Percentiles rank a stretch among this genome's conserved stretches.
phyloP scores from a whole-genome alignment of 2,329 filamentous ascomycete species.

The Furcasterigmium sp. region DNA sequence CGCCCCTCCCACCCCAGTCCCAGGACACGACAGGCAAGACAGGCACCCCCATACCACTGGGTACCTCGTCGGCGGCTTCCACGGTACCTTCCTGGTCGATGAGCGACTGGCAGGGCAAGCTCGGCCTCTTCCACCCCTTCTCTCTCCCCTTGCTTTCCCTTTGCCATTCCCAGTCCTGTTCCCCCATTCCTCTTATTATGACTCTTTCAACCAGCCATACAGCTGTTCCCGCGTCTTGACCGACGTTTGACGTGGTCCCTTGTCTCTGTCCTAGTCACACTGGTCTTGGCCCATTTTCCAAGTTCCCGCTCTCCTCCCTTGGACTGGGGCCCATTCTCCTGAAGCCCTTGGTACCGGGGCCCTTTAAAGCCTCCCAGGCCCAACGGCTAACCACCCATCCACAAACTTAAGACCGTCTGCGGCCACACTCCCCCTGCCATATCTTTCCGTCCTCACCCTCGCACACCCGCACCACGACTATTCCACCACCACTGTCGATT shows the following conservation, averaged over 20 bases:
- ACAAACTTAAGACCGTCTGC: constrained; percentile 3
- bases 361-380: constrained; percentile 1
- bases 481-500: neutral
- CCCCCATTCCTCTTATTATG: neutral
- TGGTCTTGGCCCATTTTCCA: constrained; percentile 1
- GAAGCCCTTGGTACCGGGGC: too few species aligned
- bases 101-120: too few species aligned
- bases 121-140: neutral
- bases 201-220: constrained; percentile 1
- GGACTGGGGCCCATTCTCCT: too few species aligned
- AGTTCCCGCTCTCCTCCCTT: neutral
- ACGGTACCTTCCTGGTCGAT: too few species aligned
- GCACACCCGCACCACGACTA: neutral
- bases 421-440: constrained; percentile 1
- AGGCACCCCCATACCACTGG: too few species aligned
- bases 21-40: too few species aligned
- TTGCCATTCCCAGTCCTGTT: constrained; percentile 3
- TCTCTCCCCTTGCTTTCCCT: neutral
- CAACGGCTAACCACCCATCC: constrained; percentile 1
- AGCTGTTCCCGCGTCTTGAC: neutral
- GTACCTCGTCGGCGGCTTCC: too few species aligned
- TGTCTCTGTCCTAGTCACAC: neutral
- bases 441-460: neutral
- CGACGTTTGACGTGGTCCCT: constrained; percentile 1
- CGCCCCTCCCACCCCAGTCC: too few species aligned